A percentile compares a stretch with the other conserved stretches of the same genome.
phyloP scores from a whole-genome alignment of 257 asterid genomes.

The Mentha longifolia region DNA sequence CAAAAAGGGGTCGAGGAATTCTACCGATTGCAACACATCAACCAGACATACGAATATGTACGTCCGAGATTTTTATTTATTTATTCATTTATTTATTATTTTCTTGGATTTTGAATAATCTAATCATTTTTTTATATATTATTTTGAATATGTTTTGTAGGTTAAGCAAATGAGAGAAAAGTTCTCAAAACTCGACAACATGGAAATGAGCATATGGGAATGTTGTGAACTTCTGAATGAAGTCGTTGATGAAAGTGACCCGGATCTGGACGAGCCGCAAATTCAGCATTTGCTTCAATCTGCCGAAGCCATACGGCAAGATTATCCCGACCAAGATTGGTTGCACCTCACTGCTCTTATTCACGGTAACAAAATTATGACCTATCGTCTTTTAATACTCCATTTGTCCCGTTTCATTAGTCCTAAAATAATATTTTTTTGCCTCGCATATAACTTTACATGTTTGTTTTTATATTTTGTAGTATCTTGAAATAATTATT shows the following conservation, averaged over 20 bases:
- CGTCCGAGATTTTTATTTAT: conserved; percentile 16
- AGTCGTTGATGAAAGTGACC: conserved; percentile 56
- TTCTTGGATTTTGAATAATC: not conserved
- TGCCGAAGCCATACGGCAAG: conserved; percentile 54
- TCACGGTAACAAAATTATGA: conserved; percentile 42
- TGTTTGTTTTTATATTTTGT: not conserved
- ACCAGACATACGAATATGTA: conserved; percentile 69
- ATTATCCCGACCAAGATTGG: conserved; percentile 53
- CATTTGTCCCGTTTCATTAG: too few relatives aligned
- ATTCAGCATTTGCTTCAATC: conserved; percentile 51
- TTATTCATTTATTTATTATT: not conserved
- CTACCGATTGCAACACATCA: conserved; percentile 65
- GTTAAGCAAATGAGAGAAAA: conserved; percentile 50
- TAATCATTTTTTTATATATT: not conserved
- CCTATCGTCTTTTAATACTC: too few relatives aligned
- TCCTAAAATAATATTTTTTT: too few relatives aligned
- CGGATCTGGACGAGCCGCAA: conserved; percentile 58
- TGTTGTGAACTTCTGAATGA: conserved; percentile 51
- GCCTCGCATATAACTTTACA: too few relatives aligned
- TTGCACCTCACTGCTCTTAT: conserved; percentile 56
- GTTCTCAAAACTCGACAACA: conserved; percentile 39
- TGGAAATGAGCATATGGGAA: conserved; percentile 59
- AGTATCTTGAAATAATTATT: not conserved
- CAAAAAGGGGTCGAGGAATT: conserved; percentile 75
- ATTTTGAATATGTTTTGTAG: conserved; percentile 21